Evolutionary conservation across 202 grass and related monocot species (phyloP).

Genomic region (Zoysia matrella): DNA sequence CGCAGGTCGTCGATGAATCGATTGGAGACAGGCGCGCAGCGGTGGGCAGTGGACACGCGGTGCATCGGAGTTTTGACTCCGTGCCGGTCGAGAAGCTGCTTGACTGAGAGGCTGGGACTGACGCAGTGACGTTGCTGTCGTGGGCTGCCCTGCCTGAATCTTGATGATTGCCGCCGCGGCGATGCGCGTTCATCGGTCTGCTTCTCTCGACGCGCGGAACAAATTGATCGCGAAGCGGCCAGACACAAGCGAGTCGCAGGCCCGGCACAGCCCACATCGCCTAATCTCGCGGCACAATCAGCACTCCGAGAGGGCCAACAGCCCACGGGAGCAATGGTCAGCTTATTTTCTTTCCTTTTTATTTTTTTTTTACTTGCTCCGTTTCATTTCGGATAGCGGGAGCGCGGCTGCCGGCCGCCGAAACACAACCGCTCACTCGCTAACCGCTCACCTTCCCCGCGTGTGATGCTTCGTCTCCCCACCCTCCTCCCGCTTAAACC

Average conservation of each 20-base stretch:
- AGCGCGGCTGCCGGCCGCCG: not conserved
- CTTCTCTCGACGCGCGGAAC: conserved; percentile 13
- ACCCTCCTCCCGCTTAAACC: conserved; percentile 52
- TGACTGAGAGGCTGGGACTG: not conserved
- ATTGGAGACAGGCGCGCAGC: not conserved
- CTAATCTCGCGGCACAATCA: too few species aligned
- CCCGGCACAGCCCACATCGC: too few species aligned
- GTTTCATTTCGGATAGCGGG: conserved; percentile 32
- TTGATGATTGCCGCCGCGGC: not conserved
- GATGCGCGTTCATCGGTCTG: conserved; percentile 13
- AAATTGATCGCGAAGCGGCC: not conserved
- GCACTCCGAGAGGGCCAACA: not conserved
- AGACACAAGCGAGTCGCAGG: not conserved
- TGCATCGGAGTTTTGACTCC: conserved; percentile 48
- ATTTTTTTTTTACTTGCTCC: too few species aligned
- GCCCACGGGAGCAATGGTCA: not conserved
- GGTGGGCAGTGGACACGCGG: not conserved
- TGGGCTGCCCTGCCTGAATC: not conserved
- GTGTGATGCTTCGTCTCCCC: conserved; percentile 51
- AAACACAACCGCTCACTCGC: conserved; percentile 14
- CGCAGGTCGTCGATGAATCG: not conserved
- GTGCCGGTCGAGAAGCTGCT: conserved; percentile 27
- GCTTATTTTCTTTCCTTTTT: too few species aligned
- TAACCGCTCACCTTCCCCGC: not conserved
- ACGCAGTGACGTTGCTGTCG: not conserved